phyloP scores from a whole-genome alignment of 768 basidiomycete genomes.

The Panaeolus cyanescens region DNA sequence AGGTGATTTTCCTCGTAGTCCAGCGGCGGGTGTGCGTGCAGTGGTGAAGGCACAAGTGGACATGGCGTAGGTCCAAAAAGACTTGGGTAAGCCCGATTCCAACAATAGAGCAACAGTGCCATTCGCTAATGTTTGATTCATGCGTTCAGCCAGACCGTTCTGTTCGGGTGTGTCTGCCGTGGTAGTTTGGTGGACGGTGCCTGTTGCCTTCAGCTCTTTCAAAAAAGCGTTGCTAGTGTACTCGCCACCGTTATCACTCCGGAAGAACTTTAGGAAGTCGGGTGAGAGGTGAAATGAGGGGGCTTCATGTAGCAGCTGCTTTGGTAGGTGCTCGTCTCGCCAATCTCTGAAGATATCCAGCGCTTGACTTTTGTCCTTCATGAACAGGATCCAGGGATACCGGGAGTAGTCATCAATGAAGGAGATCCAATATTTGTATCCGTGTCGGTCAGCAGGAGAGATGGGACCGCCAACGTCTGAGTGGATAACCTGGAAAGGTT shows the following conservation, averaged over 20 bases:
- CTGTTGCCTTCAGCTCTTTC: not conserved
- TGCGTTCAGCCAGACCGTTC: constrained; percentile 43
- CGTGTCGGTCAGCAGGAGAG: constrained; percentile 6
- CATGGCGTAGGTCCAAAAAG: constrained; percentile 26
- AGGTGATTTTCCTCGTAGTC: constrained; percentile 18
- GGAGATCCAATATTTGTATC: constrained; percentile 28
- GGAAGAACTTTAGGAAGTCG: constrained; percentile 14
- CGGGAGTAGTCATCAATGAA: constrained; percentile 29
- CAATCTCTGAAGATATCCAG: constrained; percentile 23
- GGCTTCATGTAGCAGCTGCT: too few species aligned
- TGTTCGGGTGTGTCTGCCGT: constrained; percentile 31
- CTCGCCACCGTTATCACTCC: constrained; percentile 38
- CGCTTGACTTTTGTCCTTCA: constrained; percentile 25
- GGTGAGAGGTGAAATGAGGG: constrained; percentile 23
- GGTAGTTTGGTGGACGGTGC: constrained; percentile 9
- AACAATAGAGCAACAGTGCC: constrained; percentile 21
- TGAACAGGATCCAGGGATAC: constrained; percentile 15
- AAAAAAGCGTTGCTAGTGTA: constrained; percentile 25
- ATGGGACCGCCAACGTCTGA: constrained; percentile 23
- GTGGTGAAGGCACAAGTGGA: constrained; percentile 19
- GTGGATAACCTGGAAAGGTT: constrained; percentile 18
- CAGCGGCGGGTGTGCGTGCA: constrained; percentile 16
- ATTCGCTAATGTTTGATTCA: constrained; percentile 31
- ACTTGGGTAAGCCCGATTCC: constrained; percentile 19
- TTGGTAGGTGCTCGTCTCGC: too few species aligned